A percentile compares a stretch with the other conserved stretches of the same genome.
Conservation (phyloP, 345 rosid genomes). For the Aethionema arabicum region DNA sequence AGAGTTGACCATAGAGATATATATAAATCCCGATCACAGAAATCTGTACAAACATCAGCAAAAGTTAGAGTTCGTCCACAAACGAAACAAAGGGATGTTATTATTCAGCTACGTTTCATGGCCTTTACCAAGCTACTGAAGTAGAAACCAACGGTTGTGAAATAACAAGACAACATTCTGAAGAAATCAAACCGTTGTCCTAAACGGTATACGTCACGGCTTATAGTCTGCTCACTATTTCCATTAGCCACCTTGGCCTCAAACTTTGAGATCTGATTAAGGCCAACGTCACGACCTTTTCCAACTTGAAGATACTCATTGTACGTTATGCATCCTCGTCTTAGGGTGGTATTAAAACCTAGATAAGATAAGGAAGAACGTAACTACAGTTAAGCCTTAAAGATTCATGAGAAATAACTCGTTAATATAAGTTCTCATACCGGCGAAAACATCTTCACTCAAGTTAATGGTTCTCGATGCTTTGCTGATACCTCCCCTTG, state of each 20-base stretch:
- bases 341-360: slow-evolving; percentile 79
- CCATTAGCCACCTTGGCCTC: slow-evolving; percentile 99
- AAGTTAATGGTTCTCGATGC: slow-evolving; percentile 91
- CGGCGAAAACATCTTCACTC: slow-evolving; percentile 93
- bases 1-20: slow-evolving; percentile 90
- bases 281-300: slow-evolving; percentile 98
- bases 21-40: slow-evolving; percentile 80
- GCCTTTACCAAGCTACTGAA: slow-evolving; percentile 79
- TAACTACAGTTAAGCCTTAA: slow-evolving; percentile 23
- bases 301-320: slow-evolving; percentile 96
- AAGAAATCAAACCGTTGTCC: slow-evolving; percentile 90
- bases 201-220: slow-evolving; percentile 90
- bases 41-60: slow-evolving; percentile 47
- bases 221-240: slow-evolving; percentile 89
- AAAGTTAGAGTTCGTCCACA: slow-evolving; percentile 14
- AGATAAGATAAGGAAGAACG: slow-evolving; percentile 26
- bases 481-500: slow-evolving; percentile 98
- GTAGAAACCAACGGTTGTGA: slow-evolving; percentile 94
- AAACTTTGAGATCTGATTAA: slow-evolving; percentile 92
- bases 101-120: slow-evolving; percentile 3
- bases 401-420: slow-evolving; percentile 15
- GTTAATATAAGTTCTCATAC: slow-evolving; percentile 41
- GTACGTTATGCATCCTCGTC: slow-evolving; percentile 81
- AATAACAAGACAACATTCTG: slow-evolving; percentile 92
- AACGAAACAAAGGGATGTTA: background rate